phyloP scores from a whole-genome alignment of 2,329 filamentous ascomycete species.

The Apiospora malaysiana region DNA sequence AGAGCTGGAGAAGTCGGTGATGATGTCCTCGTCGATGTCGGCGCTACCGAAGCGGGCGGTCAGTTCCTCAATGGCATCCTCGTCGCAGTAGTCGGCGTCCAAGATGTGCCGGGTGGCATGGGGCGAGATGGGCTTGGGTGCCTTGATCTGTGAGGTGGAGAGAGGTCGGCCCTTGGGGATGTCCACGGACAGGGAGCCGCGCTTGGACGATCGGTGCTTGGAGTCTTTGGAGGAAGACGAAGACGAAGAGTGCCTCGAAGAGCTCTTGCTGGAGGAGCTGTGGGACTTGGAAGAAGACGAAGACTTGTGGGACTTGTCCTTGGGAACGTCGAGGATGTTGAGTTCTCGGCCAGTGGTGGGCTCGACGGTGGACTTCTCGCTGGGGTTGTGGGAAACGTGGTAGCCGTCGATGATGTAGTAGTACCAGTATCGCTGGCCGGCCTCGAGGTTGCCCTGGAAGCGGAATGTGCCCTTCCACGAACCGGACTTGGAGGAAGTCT shows the following conservation, averaged over 20 bases:
- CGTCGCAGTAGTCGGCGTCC: constrained; percentile 75
- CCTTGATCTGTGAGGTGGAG: constrained; percentile 86
- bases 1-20: constrained; percentile 60
- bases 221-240: constrained; percentile 42
- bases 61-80: constrained; percentile 79
- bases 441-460: constrained; percentile 89
- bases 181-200: constrained; percentile 61
- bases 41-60: constrained; percentile 73
- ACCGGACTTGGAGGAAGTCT: constrained; percentile 80
- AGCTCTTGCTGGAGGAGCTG: constrained; percentile 52
- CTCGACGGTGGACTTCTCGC: constrained; percentile 86
- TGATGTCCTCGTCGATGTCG: constrained; percentile 62
- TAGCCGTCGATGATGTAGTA: constrained; percentile 99
- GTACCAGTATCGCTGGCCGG: constrained; percentile 98
- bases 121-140: constrained; percentile 87
- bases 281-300: constrained; percentile 51
- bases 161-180: constrained; percentile 89
- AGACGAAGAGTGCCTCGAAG: constrained; percentile 47
- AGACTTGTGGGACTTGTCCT: constrained; percentile 46
- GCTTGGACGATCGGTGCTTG: constrained; percentile 55
- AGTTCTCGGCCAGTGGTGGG: constrained; percentile 96
- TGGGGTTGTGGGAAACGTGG: constrained; percentile 96
- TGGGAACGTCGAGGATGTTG: constrained; percentile 94
- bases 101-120: constrained; percentile 88
- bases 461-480: constrained; percentile 97